Percentiles rank a stretch among this genome's conserved stretches.
Conservation (phyloP, 495 filamentous ascomycete species). For the Trichocladium antarcticum region DNA sequence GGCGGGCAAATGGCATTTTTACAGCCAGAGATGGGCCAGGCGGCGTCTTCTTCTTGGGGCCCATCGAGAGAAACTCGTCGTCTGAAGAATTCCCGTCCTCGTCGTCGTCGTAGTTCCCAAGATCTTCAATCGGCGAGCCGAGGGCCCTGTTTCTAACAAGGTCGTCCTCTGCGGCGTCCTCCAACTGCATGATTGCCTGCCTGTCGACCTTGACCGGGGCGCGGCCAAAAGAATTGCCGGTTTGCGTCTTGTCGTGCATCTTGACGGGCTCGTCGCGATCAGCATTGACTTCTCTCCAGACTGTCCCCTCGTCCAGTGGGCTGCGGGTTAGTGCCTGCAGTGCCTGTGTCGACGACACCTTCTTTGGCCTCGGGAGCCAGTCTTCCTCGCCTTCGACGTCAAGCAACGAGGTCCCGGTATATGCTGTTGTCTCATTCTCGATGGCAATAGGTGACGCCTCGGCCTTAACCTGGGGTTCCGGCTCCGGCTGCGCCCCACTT, state of each 20-base stretch:
- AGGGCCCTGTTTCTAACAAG: background rate
- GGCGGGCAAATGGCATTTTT: constrained; percentile 5
- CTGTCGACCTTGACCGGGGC: constrained; percentile 11
- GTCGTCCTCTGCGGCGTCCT: background rate
- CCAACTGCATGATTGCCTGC: constrained; percentile 12
- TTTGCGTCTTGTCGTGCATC: constrained; percentile 13
- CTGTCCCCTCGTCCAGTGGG: constrained; percentile 34
- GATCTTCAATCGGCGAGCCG: constrained; percentile 15
- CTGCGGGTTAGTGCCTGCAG: constrained; percentile 33
- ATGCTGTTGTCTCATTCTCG: constrained; percentile 21
- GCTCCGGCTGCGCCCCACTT: constrained; percentile 14
- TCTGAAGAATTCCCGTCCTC: constrained; percentile 15
- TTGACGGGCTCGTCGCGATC: constrained; percentile 28
- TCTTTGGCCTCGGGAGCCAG: constrained; percentile 31
- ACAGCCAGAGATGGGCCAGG: constrained; percentile 13
- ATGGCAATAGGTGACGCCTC: constrained; percentile 14
- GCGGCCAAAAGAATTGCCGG: background rate
- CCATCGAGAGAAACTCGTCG: constrained; percentile 27
- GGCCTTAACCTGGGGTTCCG: constrained; percentile 10
- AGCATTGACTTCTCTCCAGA: constrained; percentile 34
- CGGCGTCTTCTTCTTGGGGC: constrained; percentile 14
- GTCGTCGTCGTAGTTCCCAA: constrained; percentile 21
- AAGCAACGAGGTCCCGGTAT: constrained; percentile 17
- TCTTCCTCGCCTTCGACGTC: constrained; percentile 33
- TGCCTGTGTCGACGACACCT: constrained; percentile 38